A percentile compares a stretch with the other conserved stretches of the same genome.
phyloP scores from a whole-genome alignment of 2,329 filamentous ascomycete genomes.

The Pyricularia sp. region DNA sequence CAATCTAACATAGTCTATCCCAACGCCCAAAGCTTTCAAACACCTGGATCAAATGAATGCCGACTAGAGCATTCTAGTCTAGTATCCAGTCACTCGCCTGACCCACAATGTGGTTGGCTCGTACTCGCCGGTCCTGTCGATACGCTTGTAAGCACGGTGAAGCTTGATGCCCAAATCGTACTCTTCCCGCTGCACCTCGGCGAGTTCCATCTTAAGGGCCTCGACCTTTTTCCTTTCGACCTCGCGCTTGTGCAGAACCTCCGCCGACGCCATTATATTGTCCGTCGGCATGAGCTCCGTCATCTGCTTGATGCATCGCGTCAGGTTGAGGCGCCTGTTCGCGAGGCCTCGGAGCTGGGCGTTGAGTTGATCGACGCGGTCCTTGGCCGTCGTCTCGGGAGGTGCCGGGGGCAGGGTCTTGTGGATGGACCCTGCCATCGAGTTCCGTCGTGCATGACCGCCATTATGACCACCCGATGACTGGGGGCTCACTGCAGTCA shows the following conservation, averaged over 20 bases:
- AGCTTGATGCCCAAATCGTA: conserved; percentile 71
- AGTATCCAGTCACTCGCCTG: conserved; percentile 54
- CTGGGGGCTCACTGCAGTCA: conserved; percentile 9
- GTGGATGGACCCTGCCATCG: conserved; percentile 26
- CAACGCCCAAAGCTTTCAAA: background rate
- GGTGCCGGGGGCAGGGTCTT: conserved; percentile 56
- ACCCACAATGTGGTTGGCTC: conserved; percentile 70
- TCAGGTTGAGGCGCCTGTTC: conserved; percentile 62
- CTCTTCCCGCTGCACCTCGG: conserved; percentile 66
- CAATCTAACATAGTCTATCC: background rate
- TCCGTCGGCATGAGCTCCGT: conserved; percentile 69
- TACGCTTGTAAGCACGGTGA: conserved; percentile 64
- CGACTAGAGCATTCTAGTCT: background rate
- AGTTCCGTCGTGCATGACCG: conserved; percentile 12
- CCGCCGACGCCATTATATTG: conserved; percentile 55
- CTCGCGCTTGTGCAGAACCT: conserved; percentile 49
- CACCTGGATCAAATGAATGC: background rate
- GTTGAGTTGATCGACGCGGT: conserved; percentile 58
- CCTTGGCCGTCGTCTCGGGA: conserved; percentile 45
- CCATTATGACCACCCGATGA: conserved; percentile 9
- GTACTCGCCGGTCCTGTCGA: conserved; percentile 55
- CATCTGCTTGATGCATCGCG: conserved; percentile 65
- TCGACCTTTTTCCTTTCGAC: conserved; percentile 57
- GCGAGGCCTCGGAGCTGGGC: conserved; percentile 55
- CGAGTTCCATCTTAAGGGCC: conserved; percentile 54